Conservation (phyloP, 345 rosid species). For the Acer campestre region DNA sequence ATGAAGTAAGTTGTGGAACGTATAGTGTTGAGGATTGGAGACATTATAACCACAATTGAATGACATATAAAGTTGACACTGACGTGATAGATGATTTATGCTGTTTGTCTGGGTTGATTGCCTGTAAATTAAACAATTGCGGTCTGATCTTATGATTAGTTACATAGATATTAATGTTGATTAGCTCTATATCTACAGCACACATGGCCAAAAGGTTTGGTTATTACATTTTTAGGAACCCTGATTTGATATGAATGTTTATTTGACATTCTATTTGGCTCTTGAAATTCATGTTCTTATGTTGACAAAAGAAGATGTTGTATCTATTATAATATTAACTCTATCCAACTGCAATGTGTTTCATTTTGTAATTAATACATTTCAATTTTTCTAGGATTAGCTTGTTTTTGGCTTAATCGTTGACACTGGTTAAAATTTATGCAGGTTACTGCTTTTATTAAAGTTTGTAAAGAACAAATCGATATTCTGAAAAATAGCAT, state of each 20-base stretch:
- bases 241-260: neutral
- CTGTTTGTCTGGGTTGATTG: neutral
- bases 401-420: neutral
- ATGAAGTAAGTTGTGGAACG: slow-evolving; percentile 59
- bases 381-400: neutral
- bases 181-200: neutral
- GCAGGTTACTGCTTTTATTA: slow-evolving; percentile 81
- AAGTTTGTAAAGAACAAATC: slow-evolving; percentile 87
- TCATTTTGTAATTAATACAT: neutral
- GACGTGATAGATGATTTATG: neutral
- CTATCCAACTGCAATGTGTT: neutral
- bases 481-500: slow-evolving; percentile 76
- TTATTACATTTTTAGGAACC: neutral
- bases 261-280: neutral
- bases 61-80: neutral
- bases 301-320: neutral
- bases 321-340: neutral
- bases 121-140: neutral
- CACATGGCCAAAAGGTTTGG: neutral
- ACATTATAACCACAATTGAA: neutral
- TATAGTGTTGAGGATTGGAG: slow-evolving; percentile 16
- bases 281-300: neutral
- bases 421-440: slow-evolving; percentile 1
- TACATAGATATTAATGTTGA: too few species aligned
- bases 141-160: neutral